A percentile compares a stretch with the other conserved stretches of the same genome.
phyloP scores from a whole-genome alignment of 2,329 filamentous ascomycete species.

The Diaporthe capsici region DNA sequence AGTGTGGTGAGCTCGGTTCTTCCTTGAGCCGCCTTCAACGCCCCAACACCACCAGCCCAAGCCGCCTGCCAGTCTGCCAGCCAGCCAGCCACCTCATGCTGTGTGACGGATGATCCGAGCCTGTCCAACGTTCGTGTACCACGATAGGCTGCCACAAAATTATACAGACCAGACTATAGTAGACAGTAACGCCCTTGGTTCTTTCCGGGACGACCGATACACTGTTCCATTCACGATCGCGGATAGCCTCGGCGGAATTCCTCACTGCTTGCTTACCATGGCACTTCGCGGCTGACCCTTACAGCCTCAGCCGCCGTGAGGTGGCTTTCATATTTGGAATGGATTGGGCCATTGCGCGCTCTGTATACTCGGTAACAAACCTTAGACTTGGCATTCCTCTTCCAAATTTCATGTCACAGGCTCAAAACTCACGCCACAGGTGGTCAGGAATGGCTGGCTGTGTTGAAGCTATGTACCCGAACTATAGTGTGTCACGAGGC shows the following conservation, averaged over 20 bases:
- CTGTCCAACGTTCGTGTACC: slow-evolving; percentile 1
- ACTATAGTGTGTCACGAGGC: slow-evolving; percentile 15
- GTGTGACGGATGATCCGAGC: slow-evolving; percentile 34
- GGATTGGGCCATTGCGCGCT: neutral
- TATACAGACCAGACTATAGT: neutral
- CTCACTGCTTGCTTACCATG: neutral
- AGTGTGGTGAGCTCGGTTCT: neutral
- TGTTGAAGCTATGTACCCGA: neutral
- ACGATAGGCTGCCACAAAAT: neutral
- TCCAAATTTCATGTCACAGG: neutral
- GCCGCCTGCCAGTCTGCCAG: slow-evolving; percentile 5
- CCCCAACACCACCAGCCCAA: neutral
- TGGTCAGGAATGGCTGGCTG: neutral
- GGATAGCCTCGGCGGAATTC: slow-evolving; percentile 9
- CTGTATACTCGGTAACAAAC: neutral
- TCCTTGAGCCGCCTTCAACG: slow-evolving; percentile 10
- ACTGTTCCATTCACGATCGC: neutral
- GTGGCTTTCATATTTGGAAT: neutral
- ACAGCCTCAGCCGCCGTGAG: neutral
- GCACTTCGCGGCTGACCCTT: neutral
- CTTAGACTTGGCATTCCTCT: neutral
- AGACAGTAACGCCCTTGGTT: neutral
- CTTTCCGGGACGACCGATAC: neutral
- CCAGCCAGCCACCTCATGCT: slow-evolving; percentile 30
- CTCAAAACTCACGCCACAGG: neutral